phyloP scores from a whole-genome alignment of 2,329 filamentous ascomycete genomes.

The Aspergillus tamarii region DNA sequence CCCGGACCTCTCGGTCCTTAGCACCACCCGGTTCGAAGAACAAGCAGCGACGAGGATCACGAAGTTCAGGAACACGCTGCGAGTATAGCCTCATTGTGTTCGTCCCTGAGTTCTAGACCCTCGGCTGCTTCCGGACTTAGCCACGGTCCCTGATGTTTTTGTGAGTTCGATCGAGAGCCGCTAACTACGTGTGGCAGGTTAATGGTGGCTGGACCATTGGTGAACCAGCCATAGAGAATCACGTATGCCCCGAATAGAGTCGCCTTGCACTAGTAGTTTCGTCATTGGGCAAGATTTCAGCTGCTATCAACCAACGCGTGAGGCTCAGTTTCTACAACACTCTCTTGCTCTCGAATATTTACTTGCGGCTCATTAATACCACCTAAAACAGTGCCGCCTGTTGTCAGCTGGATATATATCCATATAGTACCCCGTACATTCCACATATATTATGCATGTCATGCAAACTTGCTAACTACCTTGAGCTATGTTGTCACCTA shows the following conservation, averaged over 20 bases:
- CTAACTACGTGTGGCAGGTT: not conserved
- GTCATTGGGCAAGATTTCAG: not conserved
- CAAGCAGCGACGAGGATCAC: not conserved
- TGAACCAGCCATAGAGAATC: not conserved
- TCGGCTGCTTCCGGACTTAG: conserved; percentile 1
- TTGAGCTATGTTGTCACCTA: too few relatives aligned
- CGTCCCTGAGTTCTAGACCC: conserved; percentile 2
- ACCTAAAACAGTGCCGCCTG: not conserved
- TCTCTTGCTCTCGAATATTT: not conserved
- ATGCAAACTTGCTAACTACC: too few relatives aligned
- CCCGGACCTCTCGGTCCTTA: not conserved
- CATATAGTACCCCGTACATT: not conserved
- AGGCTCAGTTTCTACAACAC: not conserved
- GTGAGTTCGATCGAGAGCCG: not conserved
- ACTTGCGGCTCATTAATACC: not conserved
- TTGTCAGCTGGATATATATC: not conserved
- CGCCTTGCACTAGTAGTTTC: not conserved
- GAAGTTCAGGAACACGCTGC: not conserved
- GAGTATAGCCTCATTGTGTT: conserved; percentile 1
- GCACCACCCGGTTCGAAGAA: not conserved
- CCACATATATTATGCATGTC: too few relatives aligned
- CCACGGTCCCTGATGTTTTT: not conserved
- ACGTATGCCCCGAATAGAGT: not conserved
- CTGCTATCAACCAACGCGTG: not conserved
- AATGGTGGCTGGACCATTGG: too few relatives aligned